A percentile compares a stretch with the other conserved stretches of the same genome.
Conservation (phyloP, 306 rosid genomes). For the Acacia acuminata region DNA sequence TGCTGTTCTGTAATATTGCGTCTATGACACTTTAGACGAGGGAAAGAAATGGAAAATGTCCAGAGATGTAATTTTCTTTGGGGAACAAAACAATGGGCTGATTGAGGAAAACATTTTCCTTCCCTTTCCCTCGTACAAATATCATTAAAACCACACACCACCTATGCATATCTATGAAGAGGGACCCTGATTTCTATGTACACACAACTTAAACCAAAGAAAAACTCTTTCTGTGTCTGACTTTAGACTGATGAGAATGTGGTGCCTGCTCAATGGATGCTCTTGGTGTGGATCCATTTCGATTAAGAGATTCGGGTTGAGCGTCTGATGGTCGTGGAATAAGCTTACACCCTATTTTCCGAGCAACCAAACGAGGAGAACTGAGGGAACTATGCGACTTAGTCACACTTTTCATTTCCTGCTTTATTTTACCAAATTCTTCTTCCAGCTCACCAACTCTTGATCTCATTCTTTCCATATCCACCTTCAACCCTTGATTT, state of each 20-base stretch:
- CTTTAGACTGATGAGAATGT: slow-evolving; percentile 44
- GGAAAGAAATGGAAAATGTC: slow-evolving; percentile 67
- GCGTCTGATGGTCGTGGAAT: slow-evolving; percentile 72
- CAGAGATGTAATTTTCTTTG: slow-evolving; percentile 18
- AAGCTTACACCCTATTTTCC: slow-evolving; percentile 76
- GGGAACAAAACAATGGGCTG: slow-evolving; percentile 25
- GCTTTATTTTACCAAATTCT: slow-evolving; percentile 79
- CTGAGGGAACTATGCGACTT: slow-evolving; percentile 67
- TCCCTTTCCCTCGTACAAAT: slow-evolving; percentile 53
- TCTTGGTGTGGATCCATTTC: slow-evolving; percentile 56
- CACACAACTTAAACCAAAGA: slow-evolving; percentile 47
- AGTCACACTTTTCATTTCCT: slow-evolving; percentile 79
- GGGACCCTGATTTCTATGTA: slow-evolving; percentile 27
- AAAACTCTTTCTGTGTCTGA: slow-evolving; percentile 57
- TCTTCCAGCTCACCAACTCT: slow-evolving; percentile 88
- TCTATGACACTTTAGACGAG: slow-evolving; percentile 35
- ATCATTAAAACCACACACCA: slow-evolving; percentile 49
- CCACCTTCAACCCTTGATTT: slow-evolving; percentile 78
- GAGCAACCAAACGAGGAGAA: slow-evolving; percentile 63
- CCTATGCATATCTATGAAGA: slow-evolving; percentile 22
- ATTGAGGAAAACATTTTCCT: slow-evolving; percentile 41
- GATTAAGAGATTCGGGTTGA: slow-evolving; percentile 62
- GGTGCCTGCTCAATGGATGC: slow-evolving; percentile 61
- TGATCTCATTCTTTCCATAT: slow-evolving; percentile 82
- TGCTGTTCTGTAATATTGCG: slow-evolving; percentile 15